phyloP scores from a whole-genome alignment of 305 asterid genomes.

The Fraxinus floribunda region DNA sequence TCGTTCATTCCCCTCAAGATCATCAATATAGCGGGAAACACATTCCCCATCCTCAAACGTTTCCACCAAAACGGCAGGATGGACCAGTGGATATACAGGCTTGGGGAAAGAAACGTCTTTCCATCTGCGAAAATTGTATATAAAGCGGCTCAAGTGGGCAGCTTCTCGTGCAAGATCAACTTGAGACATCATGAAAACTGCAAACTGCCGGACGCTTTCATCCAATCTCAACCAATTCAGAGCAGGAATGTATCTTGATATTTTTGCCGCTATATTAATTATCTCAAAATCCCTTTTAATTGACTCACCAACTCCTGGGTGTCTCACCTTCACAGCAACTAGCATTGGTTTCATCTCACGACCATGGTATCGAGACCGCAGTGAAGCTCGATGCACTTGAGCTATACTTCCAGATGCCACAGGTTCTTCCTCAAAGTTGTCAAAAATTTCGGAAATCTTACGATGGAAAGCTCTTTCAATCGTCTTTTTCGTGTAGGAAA shows the following conservation, averaged over 20 bases:
- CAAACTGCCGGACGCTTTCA: slow-evolving; percentile 90
- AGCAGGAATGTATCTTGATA: slow-evolving; percentile 65
- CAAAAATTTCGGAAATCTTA: slow-evolving; percentile 69
- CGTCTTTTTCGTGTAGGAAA: slow-evolving; percentile 65
- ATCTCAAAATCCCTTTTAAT: slow-evolving; percentile 89
- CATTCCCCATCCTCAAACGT: slow-evolving; percentile 92
- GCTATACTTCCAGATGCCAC: slow-evolving; percentile 99
- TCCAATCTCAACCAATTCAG: slow-evolving; percentile 91
- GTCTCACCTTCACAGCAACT: slow-evolving; percentile 96
- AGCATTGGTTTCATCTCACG: slow-evolving; percentile 59
- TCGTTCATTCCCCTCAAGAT: slow-evolving; percentile 64
- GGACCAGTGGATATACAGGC: slow-evolving; percentile 91
- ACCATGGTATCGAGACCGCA: slow-evolving; percentile 61
- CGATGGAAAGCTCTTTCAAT: slow-evolving; percentile 88
- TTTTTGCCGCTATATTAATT: slow-evolving; percentile 68
- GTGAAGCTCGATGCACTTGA: slow-evolving; percentile 85
- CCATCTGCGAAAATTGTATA: slow-evolving; percentile 88
- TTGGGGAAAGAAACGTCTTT: slow-evolving; percentile 90
- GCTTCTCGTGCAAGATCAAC: slow-evolving; percentile 98
- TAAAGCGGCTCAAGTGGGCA: slow-evolving; percentile 90
- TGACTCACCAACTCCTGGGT: slow-evolving; percentile 95
- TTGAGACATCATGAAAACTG: slow-evolving; percentile 96
- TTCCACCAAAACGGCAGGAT: slow-evolving; percentile 97
- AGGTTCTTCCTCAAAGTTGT: slow-evolving; percentile 80
- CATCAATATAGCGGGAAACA: slow-evolving; percentile 82